A percentile compares a stretch with the other conserved stretches of the same genome.
Evolutionary conservation across 768 basidiomycete genomes (phyloP).

Genomic region (Trametes gibbosa): DNA sequence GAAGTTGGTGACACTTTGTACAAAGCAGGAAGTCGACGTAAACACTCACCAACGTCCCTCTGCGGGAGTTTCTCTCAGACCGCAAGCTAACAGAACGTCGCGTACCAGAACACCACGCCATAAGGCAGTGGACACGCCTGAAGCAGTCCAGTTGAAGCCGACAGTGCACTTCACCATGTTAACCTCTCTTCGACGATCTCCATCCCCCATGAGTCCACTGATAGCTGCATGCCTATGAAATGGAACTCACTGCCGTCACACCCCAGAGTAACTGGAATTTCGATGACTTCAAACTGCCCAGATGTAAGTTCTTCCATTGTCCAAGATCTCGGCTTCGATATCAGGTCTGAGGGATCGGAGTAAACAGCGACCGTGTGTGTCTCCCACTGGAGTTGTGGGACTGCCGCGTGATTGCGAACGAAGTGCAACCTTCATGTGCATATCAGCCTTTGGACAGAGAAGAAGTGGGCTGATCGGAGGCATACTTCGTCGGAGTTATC

Average conservation of each 20-base stretch:
- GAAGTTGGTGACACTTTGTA: no score
- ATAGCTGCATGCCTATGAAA: not conserved
- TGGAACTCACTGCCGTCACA: slow-evolving; percentile 25
- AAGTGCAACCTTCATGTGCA: slow-evolving; percentile 18
- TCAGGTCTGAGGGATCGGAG: slow-evolving; percentile 1
- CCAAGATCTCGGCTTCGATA: slow-evolving; percentile 15
- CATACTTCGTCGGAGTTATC: slow-evolving; percentile 24
- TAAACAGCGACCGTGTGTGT: slow-evolving; percentile 14
- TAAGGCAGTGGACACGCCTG: slow-evolving; percentile 20
- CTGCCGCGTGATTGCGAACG: slow-evolving; percentile 22
- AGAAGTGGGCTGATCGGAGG: not conserved
- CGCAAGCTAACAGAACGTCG: slow-evolving; percentile 21
- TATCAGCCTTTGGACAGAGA: not conserved
- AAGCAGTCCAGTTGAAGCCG: slow-evolving; percentile 18
- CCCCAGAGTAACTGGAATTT: slow-evolving; percentile 23
- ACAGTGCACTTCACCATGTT: slow-evolving; percentile 22
- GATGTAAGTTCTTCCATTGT: slow-evolving; percentile 20
- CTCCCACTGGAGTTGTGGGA: slow-evolving; percentile 23
- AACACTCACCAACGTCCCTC: slow-evolving; percentile 16
- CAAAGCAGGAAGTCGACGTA: no score
- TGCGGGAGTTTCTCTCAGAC: slow-evolving; percentile 13
- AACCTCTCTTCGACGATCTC: slow-evolving; percentile 23
- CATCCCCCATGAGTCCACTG: not conserved
- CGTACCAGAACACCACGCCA: slow-evolving; percentile 22
- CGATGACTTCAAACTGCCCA: slow-evolving; percentile 8